Percentiles rank a stretch among this genome's conserved stretches.
These are phyloP conservation scores for Candida freyschussii DNA, from an alignment of 1,139 yeast species.

Conservation along the genomic window DNA sequence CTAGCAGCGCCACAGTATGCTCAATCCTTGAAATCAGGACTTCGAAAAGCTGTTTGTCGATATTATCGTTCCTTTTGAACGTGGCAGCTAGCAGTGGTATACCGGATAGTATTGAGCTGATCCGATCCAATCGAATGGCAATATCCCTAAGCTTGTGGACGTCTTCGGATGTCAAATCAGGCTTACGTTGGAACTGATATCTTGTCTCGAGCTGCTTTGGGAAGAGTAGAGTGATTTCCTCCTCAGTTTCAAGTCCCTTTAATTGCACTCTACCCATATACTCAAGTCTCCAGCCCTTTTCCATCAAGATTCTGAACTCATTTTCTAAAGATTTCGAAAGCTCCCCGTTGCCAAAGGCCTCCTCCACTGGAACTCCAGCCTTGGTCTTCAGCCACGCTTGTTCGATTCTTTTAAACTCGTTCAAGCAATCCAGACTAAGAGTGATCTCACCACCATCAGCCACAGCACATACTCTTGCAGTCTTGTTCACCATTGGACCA, in stretches of 20 bases:
- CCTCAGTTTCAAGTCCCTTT: conserved; percentile 94
- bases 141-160: conserved; percentile 45
- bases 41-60: conserved; percentile 36
- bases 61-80: conserved; percentile 32
- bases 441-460: conserved; percentile 99
- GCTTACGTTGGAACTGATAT: conserved; percentile 28
- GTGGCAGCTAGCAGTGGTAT: conserved; percentile 20
- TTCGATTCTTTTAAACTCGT: conserved; percentile 60
- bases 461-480: conserved; percentile 87
- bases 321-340: conserved; percentile 58
- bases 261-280: conserved; percentile 83
- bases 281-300: conserved; percentile 64
- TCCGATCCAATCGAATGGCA: conserved; percentile 45
- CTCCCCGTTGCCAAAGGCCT: conserved; percentile 60
- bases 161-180: conserved; percentile 27
- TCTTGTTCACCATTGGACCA: conserved; percentile 97
- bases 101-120: conserved; percentile 26
- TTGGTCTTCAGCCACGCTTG: conserved; percentile 40
- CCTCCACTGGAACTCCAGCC: conserved; percentile 34
- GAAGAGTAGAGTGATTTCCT: conserved; percentile 72
- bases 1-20: conserved; percentile 32
- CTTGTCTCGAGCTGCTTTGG: conserved; percentile 64
- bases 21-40: conserved; percentile 46
- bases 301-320: conserved; percentile 63
- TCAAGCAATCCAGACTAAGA: conserved; percentile 73